Percentiles rank a stretch among this genome's conserved stretches.
These are phyloP conservation scores for Raffaelea deltoideospora DNA, from an alignment of 2,329 filamentous ascomycete species.

Conservation along the genomic window DNA sequence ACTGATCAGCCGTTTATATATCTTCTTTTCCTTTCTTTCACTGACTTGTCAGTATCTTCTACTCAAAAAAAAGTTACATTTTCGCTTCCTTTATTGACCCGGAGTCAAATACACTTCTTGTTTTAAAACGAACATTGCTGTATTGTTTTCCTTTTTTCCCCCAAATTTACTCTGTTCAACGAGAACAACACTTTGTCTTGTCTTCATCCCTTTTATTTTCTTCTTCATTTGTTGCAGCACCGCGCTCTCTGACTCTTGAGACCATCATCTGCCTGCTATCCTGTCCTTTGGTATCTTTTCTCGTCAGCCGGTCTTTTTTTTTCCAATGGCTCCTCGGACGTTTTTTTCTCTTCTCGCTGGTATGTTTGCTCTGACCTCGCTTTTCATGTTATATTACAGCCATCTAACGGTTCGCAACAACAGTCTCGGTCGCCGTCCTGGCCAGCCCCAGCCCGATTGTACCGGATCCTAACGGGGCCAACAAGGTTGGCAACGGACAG, in stretches of 20 bases:
- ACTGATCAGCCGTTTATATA: background rate
- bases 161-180: no score
- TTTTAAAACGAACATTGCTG: no score
- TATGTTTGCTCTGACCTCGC: no score
- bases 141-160: no score
- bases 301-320: slow-evolving; percentile 5
- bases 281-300: slow-evolving; percentile 3
- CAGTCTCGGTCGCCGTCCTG: slow-evolving; percentile 7
- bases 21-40: background rate
- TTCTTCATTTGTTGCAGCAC: no score
- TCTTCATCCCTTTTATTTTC: no score
- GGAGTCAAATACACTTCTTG: background rate
- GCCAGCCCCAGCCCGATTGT: slow-evolving; percentile 10
- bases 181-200: no score
- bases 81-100: no score
- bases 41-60: background rate
- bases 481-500: slow-evolving; percentile 13
- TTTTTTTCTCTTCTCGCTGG: background rate
- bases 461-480: slow-evolving; percentile 9
- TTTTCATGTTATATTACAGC: no score
- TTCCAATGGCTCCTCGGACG: no score
- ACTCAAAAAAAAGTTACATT: no score
- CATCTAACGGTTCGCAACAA: no score
- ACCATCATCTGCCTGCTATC: slow-evolving; percentile 4
- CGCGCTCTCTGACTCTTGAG: background rate